Evolutionary conservation across 352 stramenopile species (phyloP).

Genomic region (Phytopythium helicoides): DNA sequence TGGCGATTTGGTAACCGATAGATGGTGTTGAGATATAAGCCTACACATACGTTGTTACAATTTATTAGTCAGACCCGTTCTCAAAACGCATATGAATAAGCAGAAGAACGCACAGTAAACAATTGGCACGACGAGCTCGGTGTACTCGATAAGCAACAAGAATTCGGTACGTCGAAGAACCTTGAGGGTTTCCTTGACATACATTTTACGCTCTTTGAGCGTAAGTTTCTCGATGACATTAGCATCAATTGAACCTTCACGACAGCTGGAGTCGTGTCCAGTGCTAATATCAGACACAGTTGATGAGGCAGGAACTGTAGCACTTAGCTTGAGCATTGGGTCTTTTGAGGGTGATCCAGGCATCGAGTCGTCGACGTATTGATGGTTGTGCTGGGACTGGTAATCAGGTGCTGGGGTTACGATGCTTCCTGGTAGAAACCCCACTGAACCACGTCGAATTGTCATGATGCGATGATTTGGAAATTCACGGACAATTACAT

Average conservation of each 20-base stretch:
- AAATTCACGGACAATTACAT: neutral
- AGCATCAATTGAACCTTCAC: too few species aligned
- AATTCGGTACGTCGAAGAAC: slow-evolving; percentile 32
- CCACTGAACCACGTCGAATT: neutral
- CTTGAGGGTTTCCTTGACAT: slow-evolving; percentile 17
- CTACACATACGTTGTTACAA: too few species aligned
- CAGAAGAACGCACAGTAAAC: too few species aligned
- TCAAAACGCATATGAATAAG: too few species aligned
- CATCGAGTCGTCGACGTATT: neutral
- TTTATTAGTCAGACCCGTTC: too few species aligned
- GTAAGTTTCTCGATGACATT: slow-evolving; percentile 9
- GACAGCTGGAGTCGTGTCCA: neutral
- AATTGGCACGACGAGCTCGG: slow-evolving; percentile 28
- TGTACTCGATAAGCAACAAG: slow-evolving; percentile 31
- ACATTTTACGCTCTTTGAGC: slow-evolving; percentile 11
- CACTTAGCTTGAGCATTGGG: slow-evolving; percentile 6
- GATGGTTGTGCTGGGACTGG: neutral
- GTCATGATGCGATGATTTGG: neutral
- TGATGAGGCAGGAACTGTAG: neutral
- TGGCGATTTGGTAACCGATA: slow-evolving; percentile 27
- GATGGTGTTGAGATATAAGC: slow-evolving; percentile 25
- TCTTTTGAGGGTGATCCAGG: slow-evolving; percentile 7
- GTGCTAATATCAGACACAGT: neutral
- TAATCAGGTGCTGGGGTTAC: neutral
- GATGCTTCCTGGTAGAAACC: neutral